Conservation (phyloP, 192 early-diverging fungal species). For the Piromyces finnis region DNA sequence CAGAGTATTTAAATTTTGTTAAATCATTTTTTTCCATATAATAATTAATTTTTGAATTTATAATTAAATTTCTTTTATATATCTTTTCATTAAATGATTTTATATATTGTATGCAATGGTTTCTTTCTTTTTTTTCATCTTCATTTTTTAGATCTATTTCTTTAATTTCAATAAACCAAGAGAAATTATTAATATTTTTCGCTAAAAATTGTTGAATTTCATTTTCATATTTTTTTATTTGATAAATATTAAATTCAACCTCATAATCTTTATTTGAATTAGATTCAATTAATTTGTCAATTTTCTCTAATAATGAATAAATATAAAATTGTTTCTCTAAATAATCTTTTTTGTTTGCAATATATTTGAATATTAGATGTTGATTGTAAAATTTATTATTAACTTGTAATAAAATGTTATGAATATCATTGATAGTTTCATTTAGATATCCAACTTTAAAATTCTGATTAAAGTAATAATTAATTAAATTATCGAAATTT, state of each 20-base stretch:
- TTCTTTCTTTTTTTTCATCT: neutral
- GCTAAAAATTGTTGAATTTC: neutral
- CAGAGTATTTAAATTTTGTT: neutral
- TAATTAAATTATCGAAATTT: neutral
- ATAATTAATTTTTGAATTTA: neutral
- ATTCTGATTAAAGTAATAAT: neutral
- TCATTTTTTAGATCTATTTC: neutral
- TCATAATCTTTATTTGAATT: neutral
- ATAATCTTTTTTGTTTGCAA: neutral
- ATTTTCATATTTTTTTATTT: neutral
- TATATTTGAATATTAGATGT: neutral
- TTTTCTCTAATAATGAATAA: neutral
- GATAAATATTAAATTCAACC: neutral
- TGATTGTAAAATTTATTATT: neutral
- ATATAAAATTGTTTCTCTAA: neutral
- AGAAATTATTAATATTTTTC: neutral
- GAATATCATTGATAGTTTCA: neutral
- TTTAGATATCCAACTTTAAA: neutral
- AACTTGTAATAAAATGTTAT: neutral
- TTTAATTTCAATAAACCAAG: neutral
- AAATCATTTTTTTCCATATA: neutral
- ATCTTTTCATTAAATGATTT: neutral
- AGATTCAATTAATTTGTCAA: neutral
- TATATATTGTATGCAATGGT: neutral
- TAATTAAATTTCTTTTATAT: neutral